Evolutionary conservation across 768 basidiomycete species (phyloP), one percentile per base, ranked within the genome.

Genomic region (Boletus coccyginus): DNA sequence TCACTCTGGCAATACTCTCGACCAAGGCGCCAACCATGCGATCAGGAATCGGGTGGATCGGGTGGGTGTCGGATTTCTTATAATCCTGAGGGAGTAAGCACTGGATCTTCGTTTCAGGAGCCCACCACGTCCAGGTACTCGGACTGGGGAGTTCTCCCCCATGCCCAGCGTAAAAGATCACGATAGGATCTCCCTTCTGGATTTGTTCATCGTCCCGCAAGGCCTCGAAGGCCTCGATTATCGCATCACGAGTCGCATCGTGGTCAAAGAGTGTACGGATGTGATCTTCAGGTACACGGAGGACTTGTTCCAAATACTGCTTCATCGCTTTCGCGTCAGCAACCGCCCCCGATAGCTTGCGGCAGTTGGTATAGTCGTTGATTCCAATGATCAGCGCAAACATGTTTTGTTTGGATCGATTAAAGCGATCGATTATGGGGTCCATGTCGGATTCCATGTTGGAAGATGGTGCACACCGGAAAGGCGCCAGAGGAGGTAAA

Each of bases 91-190:
- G 54, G 74, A 76, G 39, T 65, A 63, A 16, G 56, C 62, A 33
- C 62, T 71, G 41, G 55, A 63, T 19, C 65, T 70, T 42, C 53
- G 59, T 67, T 63, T 70, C 68, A 21, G 35, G 17, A 39, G 24
- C 48, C 48, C 7, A 21, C n/a, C 29, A n/a, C 8, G 45, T 54
- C 75, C 75, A 76, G 2, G 55, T 60, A 3, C 24, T 2, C 0
- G 78, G 78, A 44, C 69, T 71, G 2, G 62, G 42, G 16, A 65
- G 61, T 33, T 73, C 62, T 7, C 72, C 66, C 17, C 78, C 79
- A 49, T 80, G 79, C 14, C 78, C 79, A 21, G 78, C 74, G 46
- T 70, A 81, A 57, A 73, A 80, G 36, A 80, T 74, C 41, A 78
- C 48, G 35, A 79, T 75, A 9, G 74, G 67, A 46, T 72, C 69